Evolutionary conservation across 2,329 filamentous ascomycete species (phyloP).

Genomic region (Juglanconis juglandina): DNA sequence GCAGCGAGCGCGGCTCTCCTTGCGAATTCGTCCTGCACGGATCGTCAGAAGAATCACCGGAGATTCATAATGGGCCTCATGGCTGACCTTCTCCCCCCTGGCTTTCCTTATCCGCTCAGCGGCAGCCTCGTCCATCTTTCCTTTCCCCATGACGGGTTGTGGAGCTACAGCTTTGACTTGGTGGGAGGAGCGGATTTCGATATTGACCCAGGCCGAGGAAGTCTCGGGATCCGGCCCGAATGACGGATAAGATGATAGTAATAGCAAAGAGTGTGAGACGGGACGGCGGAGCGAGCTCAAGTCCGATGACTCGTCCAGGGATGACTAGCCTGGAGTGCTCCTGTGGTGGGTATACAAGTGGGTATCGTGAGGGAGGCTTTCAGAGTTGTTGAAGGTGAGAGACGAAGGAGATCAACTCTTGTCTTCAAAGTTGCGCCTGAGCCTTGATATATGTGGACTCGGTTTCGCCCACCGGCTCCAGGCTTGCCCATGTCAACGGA

Average conservation of each 20-base stretch:
- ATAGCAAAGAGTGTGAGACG: neutral
- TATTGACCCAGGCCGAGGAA: too few species aligned
- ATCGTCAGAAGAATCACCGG: slow-evolving; percentile 1
- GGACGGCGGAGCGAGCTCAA: neutral
- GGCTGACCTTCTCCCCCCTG: slow-evolving; percentile 36
- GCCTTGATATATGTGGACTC: slow-evolving; percentile 14
- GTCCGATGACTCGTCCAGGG: neutral
- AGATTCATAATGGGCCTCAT: neutral
- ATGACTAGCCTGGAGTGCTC: neutral
- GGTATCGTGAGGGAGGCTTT: neutral
- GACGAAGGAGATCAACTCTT: neutral
- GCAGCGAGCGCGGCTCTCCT: slow-evolving; percentile 34
- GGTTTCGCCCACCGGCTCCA: neutral
- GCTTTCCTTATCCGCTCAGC: slow-evolving; percentile 40
- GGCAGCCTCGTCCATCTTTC: slow-evolving; percentile 41
- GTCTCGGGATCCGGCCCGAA: neutral
- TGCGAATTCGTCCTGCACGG: slow-evolving; percentile 33
- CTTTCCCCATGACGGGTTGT: slow-evolving; percentile 27
- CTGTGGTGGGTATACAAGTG: neutral
- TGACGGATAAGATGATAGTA: neutral
- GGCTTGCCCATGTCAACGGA: slow-evolving; percentile 16
- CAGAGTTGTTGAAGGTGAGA: neutral
- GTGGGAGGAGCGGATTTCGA: neutral
- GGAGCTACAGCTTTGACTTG: neutral
- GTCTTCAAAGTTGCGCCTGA: neutral